Evolutionary conservation across 2,329 filamentous ascomycete genomes (phyloP).

Genomic region (Colletotrichum cuscutae): DNA sequence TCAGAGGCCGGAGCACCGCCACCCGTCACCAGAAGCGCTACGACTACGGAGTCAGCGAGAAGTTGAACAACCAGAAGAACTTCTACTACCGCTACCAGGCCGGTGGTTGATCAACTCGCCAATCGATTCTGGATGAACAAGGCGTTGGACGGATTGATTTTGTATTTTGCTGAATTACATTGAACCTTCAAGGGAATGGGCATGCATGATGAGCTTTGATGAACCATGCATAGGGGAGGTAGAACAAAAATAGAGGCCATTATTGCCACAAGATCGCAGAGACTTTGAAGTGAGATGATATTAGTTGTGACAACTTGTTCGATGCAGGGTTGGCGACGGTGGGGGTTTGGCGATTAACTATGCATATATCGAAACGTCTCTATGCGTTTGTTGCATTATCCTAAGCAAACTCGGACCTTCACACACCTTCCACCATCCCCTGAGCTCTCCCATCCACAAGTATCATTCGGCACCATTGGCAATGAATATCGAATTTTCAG

Average conservation of each 20-base stretch:
- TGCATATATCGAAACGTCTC: background rate
- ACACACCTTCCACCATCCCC: background rate
- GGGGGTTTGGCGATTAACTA: background rate
- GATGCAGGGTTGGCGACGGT: background rate
- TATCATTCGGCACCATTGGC: background rate
- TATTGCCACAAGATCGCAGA: background rate
- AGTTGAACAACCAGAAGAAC: slow-evolving; percentile 79
- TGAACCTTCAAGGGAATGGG: slow-evolving; percentile 13
- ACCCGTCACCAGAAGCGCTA: slow-evolving; percentile 70
- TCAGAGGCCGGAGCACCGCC: slow-evolving; percentile 74
- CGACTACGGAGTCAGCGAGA: slow-evolving; percentile 77
- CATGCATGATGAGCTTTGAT: slow-evolving; percentile 27
- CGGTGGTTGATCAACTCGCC: slow-evolving; percentile 50
- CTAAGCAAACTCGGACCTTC: background rate
- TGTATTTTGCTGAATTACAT: slow-evolving; percentile 2
- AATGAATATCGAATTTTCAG: background rate
- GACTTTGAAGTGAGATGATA: background rate
- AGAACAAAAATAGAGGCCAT: slow-evolving; percentile 29
- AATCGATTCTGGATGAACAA: background rate
- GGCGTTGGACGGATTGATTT: slow-evolving; percentile 21
- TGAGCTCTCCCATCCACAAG: background rate
- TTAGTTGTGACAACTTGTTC: background rate
- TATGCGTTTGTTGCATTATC: background rate
- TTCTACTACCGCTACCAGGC: slow-evolving; percentile 64
- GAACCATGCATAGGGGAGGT: slow-evolving; percentile 18